Evolutionary conservation across 805 yeast species (phyloP), one percentile per base, ranked within the genome.

Genomic region (Wickerhamomyces ciferrii): DNA sequence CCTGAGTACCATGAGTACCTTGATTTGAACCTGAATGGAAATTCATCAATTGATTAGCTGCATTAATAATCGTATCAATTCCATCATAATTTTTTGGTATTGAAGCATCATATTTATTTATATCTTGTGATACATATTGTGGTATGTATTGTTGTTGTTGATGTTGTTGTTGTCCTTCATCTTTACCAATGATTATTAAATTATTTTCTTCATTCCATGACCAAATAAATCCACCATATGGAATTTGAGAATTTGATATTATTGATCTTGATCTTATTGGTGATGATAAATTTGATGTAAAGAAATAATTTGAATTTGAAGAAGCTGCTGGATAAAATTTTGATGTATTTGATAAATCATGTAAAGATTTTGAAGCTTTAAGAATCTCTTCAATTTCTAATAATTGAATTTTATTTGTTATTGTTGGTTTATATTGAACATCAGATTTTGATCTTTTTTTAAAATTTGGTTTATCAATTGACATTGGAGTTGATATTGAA

Each of bases 151-250:
- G 19, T 9, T 15, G 17, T 15, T 5, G 19, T 4, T 5, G 8
- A 23, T 23, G 25, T 23, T 23, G 25, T 23, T 23, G 25, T n/a
- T n/a, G n/a, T n/a, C n/a, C n/a, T 27, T 5, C 7, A 7, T 56
- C 59, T 34, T 49, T 52, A 2, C 60, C 60, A 19, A 56, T 27
- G 10, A 58, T 51, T 2, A 45, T 50, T 24, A 57, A 41, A 39
- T 51, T 51, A 40, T 56, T 47, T 9, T 56, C 52, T 42, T 57
- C 53, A 2, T 48, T 43, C 55, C 59, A 59, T 23, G 50, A 45
- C 63, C 63, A 59, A 14, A 57, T 52, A 37, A 56, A 58, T 2
- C 63, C 63, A 40, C 61, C 63, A 52, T 58, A 59, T 29, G 42
- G 58, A 59, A 0, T 55, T 52, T 25, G 18, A n/a, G 3, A 15